A percentile compares a stretch with the other conserved stretches of the same genome.
Evolutionary conservation across 1,139 yeast species (phyloP).

Genomic region (Suhomyces bolitotheri): DNA sequence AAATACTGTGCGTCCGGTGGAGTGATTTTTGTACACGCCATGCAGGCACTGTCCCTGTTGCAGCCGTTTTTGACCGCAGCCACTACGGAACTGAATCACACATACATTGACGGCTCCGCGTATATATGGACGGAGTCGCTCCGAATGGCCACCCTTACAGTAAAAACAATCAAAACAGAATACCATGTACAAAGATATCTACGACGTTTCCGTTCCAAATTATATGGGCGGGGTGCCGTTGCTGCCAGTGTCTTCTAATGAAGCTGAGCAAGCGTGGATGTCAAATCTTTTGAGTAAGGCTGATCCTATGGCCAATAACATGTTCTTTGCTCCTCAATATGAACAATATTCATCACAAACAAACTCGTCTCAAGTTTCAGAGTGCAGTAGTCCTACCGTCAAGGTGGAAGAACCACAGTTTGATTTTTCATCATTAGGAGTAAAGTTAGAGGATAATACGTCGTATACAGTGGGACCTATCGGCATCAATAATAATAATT

Average conservation of each 20-base stretch:
- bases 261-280: constrained; percentile 22
- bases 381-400: constrained; percentile 4
- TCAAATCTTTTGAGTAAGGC: constrained; percentile 19
- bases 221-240: constrained; percentile 16
- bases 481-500: not conserved
- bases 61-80: constrained; percentile 5
- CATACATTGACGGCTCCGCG: too few relatives aligned
- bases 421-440: constrained; percentile 1
- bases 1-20: constrained; percentile 3
- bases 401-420: constrained; percentile 4
- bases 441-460: constrained; percentile 1
- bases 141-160: not conserved
- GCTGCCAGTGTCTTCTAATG: constrained; percentile 17
- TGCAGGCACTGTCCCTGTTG: constrained; percentile 1
- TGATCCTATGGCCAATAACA: constrained; percentile 1
- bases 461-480: not conserved
- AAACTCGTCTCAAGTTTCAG: constrained; percentile 4
- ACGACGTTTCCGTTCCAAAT: constrained; percentile 2
- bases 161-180: not conserved
- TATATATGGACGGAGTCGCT: not conserved
- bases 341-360: constrained; percentile 6
- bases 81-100: too few relatives aligned
- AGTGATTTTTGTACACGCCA: constrained; percentile 1
- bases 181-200: constrained; percentile 1
- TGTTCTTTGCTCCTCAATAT: constrained; percentile 1